Conservation (phyloP, 176 grass and related monocot species). For the Paspalum vaginatum region DNA sequence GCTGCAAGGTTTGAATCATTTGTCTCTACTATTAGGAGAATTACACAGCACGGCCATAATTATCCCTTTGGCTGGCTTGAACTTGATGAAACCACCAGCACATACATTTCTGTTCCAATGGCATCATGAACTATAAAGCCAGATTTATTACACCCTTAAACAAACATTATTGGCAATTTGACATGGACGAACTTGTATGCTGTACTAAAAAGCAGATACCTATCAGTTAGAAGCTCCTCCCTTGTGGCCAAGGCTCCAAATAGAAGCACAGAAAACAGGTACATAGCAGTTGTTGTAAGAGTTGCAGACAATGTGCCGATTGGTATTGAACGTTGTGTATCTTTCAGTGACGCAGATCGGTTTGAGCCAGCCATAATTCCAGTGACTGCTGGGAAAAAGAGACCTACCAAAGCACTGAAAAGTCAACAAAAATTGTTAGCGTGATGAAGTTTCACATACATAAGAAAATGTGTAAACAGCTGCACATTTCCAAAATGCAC, state of each 20-base stretch:
- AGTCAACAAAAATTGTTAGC: slow-evolving; percentile 38
- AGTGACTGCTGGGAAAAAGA: slow-evolving; percentile 97
- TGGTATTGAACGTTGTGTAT: slow-evolving; percentile 98
- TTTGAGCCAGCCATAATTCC: slow-evolving; percentile 99
- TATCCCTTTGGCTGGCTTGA: background rate
- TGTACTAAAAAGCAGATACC: slow-evolving; percentile 52
- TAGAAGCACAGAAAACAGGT: slow-evolving; percentile 81
- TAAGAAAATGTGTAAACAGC: slow-evolving; percentile 4
- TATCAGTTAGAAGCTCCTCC: slow-evolving; percentile 93
- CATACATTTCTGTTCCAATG: slow-evolving; percentile 10
- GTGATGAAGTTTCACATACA: slow-evolving; percentile 24
- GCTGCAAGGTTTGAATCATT: slow-evolving; percentile 3
- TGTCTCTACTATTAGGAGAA: slow-evolving; percentile 15
- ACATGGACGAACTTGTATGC: background rate
- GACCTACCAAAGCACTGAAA: slow-evolving; percentile 94
- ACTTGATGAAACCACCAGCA: slow-evolving; percentile 22
- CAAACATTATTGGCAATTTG: slow-evolving; percentile 13
- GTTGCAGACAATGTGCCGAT: slow-evolving; percentile 88
- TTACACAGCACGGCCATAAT: background rate
- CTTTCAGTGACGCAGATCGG: slow-evolving; percentile 90
- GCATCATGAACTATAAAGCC: slow-evolving; percentile 4
- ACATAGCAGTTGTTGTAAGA: slow-evolving; percentile 82
- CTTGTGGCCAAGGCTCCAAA: slow-evolving; percentile 93
- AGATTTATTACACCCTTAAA: slow-evolving; percentile 12
- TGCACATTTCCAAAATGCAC: slow-evolving; percentile 11